These are phyloP conservation scores for Galerina marginata DNA, from an alignment of 768 basidiomycete genomes.

Conservation along the genomic window DNA sequence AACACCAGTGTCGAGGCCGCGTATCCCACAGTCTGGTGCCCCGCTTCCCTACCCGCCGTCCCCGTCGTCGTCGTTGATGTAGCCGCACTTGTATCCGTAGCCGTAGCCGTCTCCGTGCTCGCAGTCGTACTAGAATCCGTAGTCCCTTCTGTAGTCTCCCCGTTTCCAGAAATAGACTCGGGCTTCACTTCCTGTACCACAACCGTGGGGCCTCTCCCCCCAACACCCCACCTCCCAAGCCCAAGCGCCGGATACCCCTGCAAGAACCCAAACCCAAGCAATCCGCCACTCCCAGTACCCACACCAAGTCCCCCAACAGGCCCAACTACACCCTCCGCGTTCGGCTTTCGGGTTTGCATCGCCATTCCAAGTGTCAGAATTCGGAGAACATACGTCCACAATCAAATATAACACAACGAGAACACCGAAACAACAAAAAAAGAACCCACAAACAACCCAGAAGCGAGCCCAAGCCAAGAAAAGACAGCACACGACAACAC, in stretches of 20 bases:
- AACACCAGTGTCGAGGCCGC: slow-evolving; percentile 67
- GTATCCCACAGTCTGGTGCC: slow-evolving; percentile 27
- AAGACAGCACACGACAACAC: too few species aligned
- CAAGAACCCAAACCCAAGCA: slow-evolving; percentile 57
- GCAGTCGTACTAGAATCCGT: background rate
- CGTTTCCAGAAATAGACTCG: too few species aligned
- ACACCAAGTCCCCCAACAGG: slow-evolving; percentile 20
- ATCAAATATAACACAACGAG: too few species aligned
- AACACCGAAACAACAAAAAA: too few species aligned
- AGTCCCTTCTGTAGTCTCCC: too few species aligned
- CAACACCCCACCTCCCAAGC: slow-evolving; percentile 13
- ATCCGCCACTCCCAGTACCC: slow-evolving; percentile 38
- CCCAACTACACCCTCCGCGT: slow-evolving; percentile 12
- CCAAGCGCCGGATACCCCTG: slow-evolving; percentile 61
- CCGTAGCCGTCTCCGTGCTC: background rate
- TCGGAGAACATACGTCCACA: too few species aligned
- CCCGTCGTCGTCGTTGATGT: background rate
- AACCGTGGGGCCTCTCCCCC: slow-evolving; percentile 4
- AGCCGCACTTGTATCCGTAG: background rate
- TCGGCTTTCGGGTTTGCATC: background rate
- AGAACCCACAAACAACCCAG: too few species aligned
- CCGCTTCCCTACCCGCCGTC: background rate
- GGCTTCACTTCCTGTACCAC: slow-evolving; percentile 2
- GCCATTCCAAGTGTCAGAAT: too few species aligned
- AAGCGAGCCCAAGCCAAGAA: too few species aligned